These are phyloP conservation scores for Candida namnaoensis DNA, from an alignment of 805 yeast genomes.

Conservation along the genomic window DNA sequence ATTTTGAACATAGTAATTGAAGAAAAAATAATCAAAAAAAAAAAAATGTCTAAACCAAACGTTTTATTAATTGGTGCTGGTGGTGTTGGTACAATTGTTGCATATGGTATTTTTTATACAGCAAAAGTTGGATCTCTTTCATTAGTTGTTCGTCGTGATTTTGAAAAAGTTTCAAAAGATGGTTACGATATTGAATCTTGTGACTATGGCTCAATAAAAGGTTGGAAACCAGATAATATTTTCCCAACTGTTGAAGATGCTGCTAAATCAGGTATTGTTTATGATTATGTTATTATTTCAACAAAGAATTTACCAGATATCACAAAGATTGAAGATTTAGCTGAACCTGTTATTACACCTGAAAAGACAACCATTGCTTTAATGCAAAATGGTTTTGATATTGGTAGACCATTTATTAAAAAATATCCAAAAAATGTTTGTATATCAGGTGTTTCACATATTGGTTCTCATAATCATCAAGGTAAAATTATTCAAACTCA, in stretches of 20 bases:
- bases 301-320: slow-evolving; percentile 69
- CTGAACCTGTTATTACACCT: slow-evolving; percentile 38
- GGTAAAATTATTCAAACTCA: slow-evolving; percentile 44
- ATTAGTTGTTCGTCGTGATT: too few relatives aligned
- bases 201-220: too few relatives aligned
- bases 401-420: slow-evolving; percentile 46
- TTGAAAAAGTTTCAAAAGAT: too few relatives aligned
- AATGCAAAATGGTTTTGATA: slow-evolving; percentile 61
- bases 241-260: neutral
- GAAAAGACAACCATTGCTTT: slow-evolving; percentile 39
- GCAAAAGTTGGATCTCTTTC: too few relatives aligned
- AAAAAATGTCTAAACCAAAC: too few relatives aligned
- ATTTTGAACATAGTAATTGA: too few relatives aligned
- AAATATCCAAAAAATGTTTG: slow-evolving; percentile 38
- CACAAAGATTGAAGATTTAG: slow-evolving; percentile 40
- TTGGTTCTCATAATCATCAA: slow-evolving; percentile 46
- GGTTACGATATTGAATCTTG: too few relatives aligned
- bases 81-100: too few relatives aligned
- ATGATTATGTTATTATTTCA: slow-evolving; percentile 42
- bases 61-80: too few relatives aligned
- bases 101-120: too few relatives aligned
- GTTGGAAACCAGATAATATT: too few relatives aligned
- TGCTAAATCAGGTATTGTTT: slow-evolving; percentile 7
- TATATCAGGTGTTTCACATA: slow-evolving; percentile 56
- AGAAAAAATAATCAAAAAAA: too few relatives aligned